Evolutionary conservation across 805 yeast genomes (phyloP).

Genomic region (Teunomyces aglyptinius): DNA sequence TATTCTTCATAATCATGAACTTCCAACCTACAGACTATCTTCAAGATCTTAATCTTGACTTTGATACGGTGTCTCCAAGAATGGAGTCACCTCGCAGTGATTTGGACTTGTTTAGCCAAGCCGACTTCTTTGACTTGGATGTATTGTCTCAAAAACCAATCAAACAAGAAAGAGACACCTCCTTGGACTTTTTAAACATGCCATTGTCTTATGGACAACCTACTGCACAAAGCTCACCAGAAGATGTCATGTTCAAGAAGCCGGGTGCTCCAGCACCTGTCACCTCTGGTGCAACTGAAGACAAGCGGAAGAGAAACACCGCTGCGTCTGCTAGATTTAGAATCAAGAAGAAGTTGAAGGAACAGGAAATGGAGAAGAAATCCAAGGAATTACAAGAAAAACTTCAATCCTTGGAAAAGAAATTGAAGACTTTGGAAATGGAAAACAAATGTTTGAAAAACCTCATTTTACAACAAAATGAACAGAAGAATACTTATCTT

Average conservation of each 20-base stretch:
- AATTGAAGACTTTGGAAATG: slow-evolving; percentile 84
- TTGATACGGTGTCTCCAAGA: slow-evolving; percentile 25
- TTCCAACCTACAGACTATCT: slow-evolving; percentile 43
- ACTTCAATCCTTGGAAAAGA: slow-evolving; percentile 63
- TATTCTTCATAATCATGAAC: slow-evolving; percentile 24
- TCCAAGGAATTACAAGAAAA: slow-evolving; percentile 70
- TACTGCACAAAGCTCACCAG: neutral
- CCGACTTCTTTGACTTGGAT: slow-evolving; percentile 42
- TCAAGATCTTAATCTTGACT: slow-evolving; percentile 39
- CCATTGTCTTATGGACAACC: neutral
- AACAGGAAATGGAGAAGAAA: slow-evolving; percentile 82
- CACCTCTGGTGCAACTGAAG: slow-evolving; percentile 37
- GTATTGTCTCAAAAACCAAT: slow-evolving; percentile 21
- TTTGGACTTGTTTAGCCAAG: slow-evolving; percentile 39
- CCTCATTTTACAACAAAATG: slow-evolving; percentile 77
- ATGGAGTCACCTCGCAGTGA: slow-evolving; percentile 20
- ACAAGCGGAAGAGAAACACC: slow-evolving; percentile 83
- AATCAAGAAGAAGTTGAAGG: slow-evolving; percentile 86
- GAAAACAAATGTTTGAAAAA: slow-evolving; percentile 84
- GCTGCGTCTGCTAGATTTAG: slow-evolving; percentile 95
- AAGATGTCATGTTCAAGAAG: neutral
- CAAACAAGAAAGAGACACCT: slow-evolving; percentile 7
- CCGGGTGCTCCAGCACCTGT: neutral
- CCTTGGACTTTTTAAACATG: slow-evolving; percentile 9
- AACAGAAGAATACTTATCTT: slow-evolving; percentile 26